Conservation (phyloP, 805 yeast species). For the Groenewaldozyma tartarivorans region DNA sequence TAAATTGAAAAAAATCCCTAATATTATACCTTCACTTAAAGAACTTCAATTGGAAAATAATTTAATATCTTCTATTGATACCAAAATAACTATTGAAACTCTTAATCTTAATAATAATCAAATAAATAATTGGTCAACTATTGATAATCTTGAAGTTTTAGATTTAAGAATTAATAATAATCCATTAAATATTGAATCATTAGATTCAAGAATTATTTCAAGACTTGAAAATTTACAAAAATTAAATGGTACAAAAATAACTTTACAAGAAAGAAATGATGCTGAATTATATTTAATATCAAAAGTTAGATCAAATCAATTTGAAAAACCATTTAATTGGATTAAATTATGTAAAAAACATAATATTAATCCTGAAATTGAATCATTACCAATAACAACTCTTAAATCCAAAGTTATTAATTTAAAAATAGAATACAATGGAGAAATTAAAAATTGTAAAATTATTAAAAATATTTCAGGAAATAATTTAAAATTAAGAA, state of each 20-base stretch:
- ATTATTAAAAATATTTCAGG: conserved; percentile 27
- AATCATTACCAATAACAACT: conserved; percentile 6
- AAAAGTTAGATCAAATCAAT: conserved; percentile 27
- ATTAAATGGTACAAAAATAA: conserved; percentile 52
- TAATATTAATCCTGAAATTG: conserved; percentile 14
- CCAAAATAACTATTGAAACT: conserved; percentile 15
- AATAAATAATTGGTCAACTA: not conserved
- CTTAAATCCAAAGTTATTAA: conserved; percentile 14
- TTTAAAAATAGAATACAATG: conserved; percentile 10
- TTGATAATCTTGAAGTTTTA: not conserved
- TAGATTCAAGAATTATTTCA: conserved; percentile 32
- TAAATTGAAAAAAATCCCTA: conserved; percentile 27
- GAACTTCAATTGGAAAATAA: conserved; percentile 44
- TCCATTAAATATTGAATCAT: not conserved
- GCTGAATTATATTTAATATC: conserved; percentile 63
- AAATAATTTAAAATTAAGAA: conserved; percentile 28
- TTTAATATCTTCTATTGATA: conserved; percentile 32
- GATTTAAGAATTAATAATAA: not conserved
- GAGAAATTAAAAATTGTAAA: conserved; percentile 5
- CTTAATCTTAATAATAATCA: too few relatives aligned
- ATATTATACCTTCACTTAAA: conserved; percentile 33
- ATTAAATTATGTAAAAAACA: conserved; percentile 22
- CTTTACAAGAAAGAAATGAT: conserved; percentile 40
- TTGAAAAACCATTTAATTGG: conserved; percentile 32
- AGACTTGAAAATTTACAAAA: conserved; percentile 31